phyloP scores from a whole-genome alignment of 192 early-diverging fungal genomes.

The Gonapodya prolifera region DNA sequence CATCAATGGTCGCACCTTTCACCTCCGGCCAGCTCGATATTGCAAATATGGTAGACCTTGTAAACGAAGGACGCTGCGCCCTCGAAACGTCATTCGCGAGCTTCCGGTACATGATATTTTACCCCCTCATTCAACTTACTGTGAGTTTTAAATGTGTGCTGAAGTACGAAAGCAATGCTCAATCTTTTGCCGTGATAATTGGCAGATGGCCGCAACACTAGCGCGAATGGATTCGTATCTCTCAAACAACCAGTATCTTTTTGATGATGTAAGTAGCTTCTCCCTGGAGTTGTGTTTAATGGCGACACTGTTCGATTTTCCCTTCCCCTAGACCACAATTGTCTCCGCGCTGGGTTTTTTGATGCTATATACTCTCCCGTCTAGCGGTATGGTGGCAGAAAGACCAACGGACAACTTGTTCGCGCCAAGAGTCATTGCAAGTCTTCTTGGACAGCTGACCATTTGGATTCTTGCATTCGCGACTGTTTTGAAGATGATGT shows the following conservation, averaged over 20 bases:
- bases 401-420: slow-evolving; percentile 32
- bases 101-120: slow-evolving; percentile 34
- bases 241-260: slow-evolving; percentile 38
- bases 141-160: slow-evolving; percentile 9
- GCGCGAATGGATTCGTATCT: slow-evolving; percentile 20
- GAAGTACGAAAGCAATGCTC: not conserved
- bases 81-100: slow-evolving; percentile 62
- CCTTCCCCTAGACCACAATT: slow-evolving; percentile 5
- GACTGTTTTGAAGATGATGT: slow-evolving; percentile 9
- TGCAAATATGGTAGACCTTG: slow-evolving; percentile 53
- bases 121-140: slow-evolving; percentile 30
- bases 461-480: slow-evolving; percentile 22
- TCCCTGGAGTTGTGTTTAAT: not conserved
- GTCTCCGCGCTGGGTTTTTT: slow-evolving; percentile 24
- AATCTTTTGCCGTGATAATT: not conserved
- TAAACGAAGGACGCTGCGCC: slow-evolving; percentile 59
- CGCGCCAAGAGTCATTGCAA: slow-evolving; percentile 17
- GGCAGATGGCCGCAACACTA: slow-evolving; percentile 15
- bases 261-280: slow-evolving; percentile 25
- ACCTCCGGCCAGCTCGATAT: slow-evolving; percentile 47
- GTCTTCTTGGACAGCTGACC: slow-evolving; percentile 27
- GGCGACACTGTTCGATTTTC: not conserved
- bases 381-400: not conserved
- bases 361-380: slow-evolving; percentile 20
- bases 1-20: slow-evolving; percentile 78